These are phyloP conservation scores for Fraxinus anomala DNA, from an alignment of 257 asterid genomes.

Conservation along the genomic window DNA sequence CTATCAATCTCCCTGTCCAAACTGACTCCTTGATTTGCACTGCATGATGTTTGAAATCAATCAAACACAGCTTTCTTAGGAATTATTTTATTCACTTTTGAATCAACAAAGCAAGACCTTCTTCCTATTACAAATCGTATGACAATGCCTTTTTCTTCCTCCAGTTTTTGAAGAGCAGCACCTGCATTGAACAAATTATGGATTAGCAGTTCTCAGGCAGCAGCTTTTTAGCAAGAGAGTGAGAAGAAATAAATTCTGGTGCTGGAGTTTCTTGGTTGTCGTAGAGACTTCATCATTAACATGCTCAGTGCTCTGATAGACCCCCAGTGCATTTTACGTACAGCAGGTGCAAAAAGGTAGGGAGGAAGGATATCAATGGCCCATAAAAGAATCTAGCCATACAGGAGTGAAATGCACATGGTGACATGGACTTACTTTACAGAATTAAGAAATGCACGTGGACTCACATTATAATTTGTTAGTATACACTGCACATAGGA, in stretches of 20 bases:
- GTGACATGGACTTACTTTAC: too few relatives aligned
- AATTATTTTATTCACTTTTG: slow-evolving; percentile 28
- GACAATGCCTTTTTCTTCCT: slow-evolving; percentile 75
- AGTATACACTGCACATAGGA: too few relatives aligned
- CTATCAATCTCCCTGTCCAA: slow-evolving; percentile 64
- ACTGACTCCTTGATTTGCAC: slow-evolving; percentile 65
- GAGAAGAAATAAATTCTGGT: background rate
- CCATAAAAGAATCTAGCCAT: too few relatives aligned
- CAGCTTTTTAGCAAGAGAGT: background rate
- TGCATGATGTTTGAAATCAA: slow-evolving; percentile 53
- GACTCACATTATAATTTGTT: too few relatives aligned
- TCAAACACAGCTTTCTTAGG: slow-evolving; percentile 35
- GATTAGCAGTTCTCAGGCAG: slow-evolving; percentile 28
- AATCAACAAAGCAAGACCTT: slow-evolving; percentile 54
- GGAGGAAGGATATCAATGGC: too few relatives aligned
- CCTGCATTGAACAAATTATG: slow-evolving; percentile 44
- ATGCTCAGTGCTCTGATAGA: background rate
- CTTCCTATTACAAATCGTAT: slow-evolving; percentile 82
- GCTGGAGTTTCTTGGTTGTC: slow-evolving; percentile 3
- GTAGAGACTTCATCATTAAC: background rate
- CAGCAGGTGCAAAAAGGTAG: too few relatives aligned
- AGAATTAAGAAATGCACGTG: too few relatives aligned
- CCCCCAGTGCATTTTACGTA: too few relatives aligned
- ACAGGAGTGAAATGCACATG: too few relatives aligned
- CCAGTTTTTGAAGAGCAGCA: slow-evolving; percentile 55